Evolutionary conservation across 768 basidiomycete species (phyloP).

Genomic region (Stropharia rugosoannulata): DNA sequence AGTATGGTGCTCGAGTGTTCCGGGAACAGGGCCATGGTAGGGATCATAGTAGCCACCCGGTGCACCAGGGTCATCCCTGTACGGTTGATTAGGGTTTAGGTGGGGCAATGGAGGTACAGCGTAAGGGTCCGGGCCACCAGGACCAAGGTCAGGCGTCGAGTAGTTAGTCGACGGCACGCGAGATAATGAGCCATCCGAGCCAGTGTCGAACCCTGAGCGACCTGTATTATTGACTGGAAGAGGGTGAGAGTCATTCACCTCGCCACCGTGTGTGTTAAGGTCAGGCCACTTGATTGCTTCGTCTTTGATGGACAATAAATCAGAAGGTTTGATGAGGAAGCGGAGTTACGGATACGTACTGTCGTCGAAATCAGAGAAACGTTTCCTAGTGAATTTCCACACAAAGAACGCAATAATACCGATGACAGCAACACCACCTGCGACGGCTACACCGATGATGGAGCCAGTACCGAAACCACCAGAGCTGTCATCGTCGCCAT

Average conservation of each 20-base stretch:
- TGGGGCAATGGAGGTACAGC: slow-evolving; percentile 83
- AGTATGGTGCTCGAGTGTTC: slow-evolving; percentile 53
- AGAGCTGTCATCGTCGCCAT: slow-evolving; percentile 17
- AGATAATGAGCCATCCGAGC: slow-evolving; percentile 55
- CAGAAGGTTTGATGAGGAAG: slow-evolving; percentile 4
- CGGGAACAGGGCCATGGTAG: slow-evolving; percentile 74
- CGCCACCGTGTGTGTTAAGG: slow-evolving; percentile 61
- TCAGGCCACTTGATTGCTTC: slow-evolving; percentile 94
- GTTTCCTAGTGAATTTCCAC: slow-evolving; percentile 87
- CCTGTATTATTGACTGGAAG: slow-evolving; percentile 71
- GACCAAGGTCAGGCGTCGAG: slow-evolving; percentile 49
- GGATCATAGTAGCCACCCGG: slow-evolving; percentile 69
- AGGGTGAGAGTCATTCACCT: slow-evolving; percentile 48
- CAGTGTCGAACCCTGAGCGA: slow-evolving; percentile 71
- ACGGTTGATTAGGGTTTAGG: slow-evolving; percentile 75
- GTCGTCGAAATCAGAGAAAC: slow-evolving; percentile 73
- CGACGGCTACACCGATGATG: slow-evolving; percentile 78
- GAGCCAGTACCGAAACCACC: slow-evolving; percentile 62
- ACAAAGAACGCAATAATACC: slow-evolving; percentile 73
- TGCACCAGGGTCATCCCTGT: slow-evolving; percentile 65
- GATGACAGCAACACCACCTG: slow-evolving; percentile 74
- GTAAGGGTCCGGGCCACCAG: slow-evolving; percentile 63
- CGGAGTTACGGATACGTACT: slow-evolving; percentile 46
- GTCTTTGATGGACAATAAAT: slow-evolving; percentile 35
- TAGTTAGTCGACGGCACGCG: slow-evolving; percentile 49